These are phyloP conservation scores for Mycena crocata DNA, from an alignment of 768 basidiomycete genomes.

Conservation along the genomic window DNA sequence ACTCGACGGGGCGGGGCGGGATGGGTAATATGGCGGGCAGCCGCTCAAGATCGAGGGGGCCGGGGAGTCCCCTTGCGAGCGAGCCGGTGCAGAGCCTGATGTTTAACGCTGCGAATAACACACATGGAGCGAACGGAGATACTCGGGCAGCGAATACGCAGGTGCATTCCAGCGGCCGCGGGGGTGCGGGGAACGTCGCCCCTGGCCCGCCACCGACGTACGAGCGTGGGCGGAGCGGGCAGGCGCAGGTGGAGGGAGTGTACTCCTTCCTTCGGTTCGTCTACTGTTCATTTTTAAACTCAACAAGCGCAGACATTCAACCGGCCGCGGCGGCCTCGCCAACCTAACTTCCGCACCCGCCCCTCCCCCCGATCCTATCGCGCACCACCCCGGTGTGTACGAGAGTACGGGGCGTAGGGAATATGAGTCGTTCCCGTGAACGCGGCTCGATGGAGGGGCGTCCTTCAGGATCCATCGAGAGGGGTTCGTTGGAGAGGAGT, in stretches of 20 bases:
- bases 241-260: constrained; percentile 56
- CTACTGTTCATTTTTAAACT: background rate
- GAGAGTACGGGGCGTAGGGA: constrained; percentile 68
- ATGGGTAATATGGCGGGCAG: constrained; percentile 69
- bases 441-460: too few species aligned
- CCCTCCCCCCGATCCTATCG: constrained; percentile 50
- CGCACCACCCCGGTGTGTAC: constrained; percentile 40
- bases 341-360: constrained; percentile 59
- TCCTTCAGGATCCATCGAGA: too few species aligned
- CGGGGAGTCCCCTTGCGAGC: constrained; percentile 23
- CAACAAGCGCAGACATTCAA: constrained; percentile 63
- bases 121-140: too few species aligned
- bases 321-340: constrained; percentile 75
- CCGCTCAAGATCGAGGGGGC: constrained; percentile 65
- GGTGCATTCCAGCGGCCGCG: constrained; percentile 67
- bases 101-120: too few species aligned
- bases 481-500: too few species aligned
- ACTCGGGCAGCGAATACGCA: constrained; percentile 3
- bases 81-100: constrained; percentile 13
- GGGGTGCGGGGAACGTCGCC: constrained; percentile 71
- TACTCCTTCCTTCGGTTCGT: constrained; percentile 7
- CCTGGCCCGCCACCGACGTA: constrained; percentile 41
- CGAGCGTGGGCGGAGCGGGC: constrained; percentile 38
- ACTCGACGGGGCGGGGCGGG: constrained; percentile 76
- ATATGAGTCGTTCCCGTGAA: constrained; percentile 59